These are phyloP conservation scores for Globisporangium emineosum DNA, from an alignment of 352 stramenopile genomes.

Conservation along the genomic window DNA sequence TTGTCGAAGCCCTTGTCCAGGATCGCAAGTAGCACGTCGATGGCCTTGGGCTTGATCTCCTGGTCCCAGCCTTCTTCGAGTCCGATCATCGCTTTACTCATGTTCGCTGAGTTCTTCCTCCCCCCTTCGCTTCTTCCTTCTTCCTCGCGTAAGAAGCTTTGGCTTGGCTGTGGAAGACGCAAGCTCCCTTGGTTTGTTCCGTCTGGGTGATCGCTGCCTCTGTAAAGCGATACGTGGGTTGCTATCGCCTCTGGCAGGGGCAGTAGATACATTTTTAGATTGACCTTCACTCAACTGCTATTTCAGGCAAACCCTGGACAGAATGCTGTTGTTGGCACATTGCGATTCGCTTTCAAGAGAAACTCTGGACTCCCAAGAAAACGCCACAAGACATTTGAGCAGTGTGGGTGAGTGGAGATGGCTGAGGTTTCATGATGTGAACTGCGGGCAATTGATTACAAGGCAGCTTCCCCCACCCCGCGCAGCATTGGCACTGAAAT, in stretches of 20 bases:
- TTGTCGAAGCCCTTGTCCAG: conserved; percentile 86
- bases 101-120: conserved; percentile 16
- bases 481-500: too few species aligned
- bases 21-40: conserved; percentile 85
- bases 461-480: too few species aligned
- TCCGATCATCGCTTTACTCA: conserved; percentile 84
- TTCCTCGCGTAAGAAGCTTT: neutral
- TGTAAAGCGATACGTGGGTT: neutral
- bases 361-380: too few species aligned
- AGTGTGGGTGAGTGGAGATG: too few species aligned
- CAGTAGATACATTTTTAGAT: conserved; percentile 9
- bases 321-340: too few species aligned
- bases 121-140: neutral
- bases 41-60: conserved; percentile 88
- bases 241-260: neutral
- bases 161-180: neutral
- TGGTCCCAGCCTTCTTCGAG: conserved; percentile 85
- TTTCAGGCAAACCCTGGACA: neutral
- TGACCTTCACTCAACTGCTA: conserved; percentile 9
- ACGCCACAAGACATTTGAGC: too few species aligned
- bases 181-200: neutral
- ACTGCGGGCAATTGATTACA: too few species aligned
- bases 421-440: too few species aligned
- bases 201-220: neutral
- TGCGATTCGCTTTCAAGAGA: too few species aligned